Evolutionary conservation across 129 eudicot genomes (phyloP).

Genomic region (Silybum marianum): DNA sequence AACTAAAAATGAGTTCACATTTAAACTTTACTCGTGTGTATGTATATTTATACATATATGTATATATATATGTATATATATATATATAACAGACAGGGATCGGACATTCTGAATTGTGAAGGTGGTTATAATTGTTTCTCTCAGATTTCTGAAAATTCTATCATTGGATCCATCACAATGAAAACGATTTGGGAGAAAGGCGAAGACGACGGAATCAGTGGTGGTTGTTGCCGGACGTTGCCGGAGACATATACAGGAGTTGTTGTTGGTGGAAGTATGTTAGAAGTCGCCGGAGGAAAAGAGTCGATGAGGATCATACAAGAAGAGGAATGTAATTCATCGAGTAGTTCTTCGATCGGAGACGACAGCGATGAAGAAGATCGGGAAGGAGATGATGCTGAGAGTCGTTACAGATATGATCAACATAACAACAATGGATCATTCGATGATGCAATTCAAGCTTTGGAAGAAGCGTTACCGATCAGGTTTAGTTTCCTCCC

Average conservation of each 20-base stretch:
- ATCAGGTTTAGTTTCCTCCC: conserved; percentile 31
- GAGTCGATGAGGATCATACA: conserved; percentile 10
- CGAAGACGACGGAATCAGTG: neutral
- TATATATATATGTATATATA: neutral
- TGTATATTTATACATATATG: neutral
- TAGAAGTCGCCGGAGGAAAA: neutral
- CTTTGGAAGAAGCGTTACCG: conserved; percentile 46
- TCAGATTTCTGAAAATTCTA: neutral
- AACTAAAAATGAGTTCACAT: too few species aligned
- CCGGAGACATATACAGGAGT: conserved; percentile 13
- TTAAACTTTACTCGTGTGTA: too few species aligned
- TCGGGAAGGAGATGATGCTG: conserved; percentile 25
- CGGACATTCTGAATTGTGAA: conserved; percentile 13
- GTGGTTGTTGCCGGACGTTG: conserved; percentile 25
- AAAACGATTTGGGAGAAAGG: conserved; percentile 30
- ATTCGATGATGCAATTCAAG: conserved; percentile 48
- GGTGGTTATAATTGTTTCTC: neutral
- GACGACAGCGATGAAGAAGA: conserved; percentile 38
- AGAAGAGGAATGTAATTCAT: conserved; percentile 27
- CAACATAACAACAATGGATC: conserved; percentile 22
- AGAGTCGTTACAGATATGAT: conserved; percentile 18
- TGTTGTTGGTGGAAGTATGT: neutral
- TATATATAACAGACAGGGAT: neutral
- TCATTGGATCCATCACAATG: conserved; percentile 7
- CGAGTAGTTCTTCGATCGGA: conserved; percentile 43